Percentiles rank a stretch among this genome's conserved stretches.
Evolutionary conservation across 2,329 filamentous ascomycete genomes (phyloP).

Genomic region (Penicillium sclerotigenum): DNA sequence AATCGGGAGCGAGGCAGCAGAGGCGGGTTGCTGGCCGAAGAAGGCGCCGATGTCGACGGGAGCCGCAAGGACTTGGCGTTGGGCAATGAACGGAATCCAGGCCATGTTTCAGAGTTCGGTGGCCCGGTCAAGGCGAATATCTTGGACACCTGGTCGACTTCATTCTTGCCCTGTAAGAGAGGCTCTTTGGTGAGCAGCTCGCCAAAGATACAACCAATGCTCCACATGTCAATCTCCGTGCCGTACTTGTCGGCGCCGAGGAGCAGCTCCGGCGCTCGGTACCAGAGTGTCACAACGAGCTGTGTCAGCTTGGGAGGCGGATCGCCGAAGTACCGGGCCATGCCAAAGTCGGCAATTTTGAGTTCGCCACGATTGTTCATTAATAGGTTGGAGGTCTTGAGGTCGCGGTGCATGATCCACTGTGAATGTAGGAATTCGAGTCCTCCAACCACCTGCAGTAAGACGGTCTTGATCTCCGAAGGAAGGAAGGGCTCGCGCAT

Average conservation of each 20-base stretch:
- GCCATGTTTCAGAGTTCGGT: slow-evolving; percentile 79
- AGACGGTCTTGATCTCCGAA: slow-evolving; percentile 86
- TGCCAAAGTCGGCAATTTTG: slow-evolving; percentile 96
- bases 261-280: slow-evolving; percentile 85
- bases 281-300: slow-evolving; percentile 96
- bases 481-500: slow-evolving; percentile 92
- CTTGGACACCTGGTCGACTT: slow-evolving; percentile 82
- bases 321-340: slow-evolving; percentile 85
- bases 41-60: slow-evolving; percentile 45
- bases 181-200: slow-evolving; percentile 83
- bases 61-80: slow-evolving; percentile 79
- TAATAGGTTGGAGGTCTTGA: slow-evolving; percentile 90
- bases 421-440: slow-evolving; percentile 81
- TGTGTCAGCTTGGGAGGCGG: slow-evolving; percentile 78
- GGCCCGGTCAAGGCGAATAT: slow-evolving; percentile 89
- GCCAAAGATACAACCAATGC: slow-evolving; percentile 90
- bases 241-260: slow-evolving; percentile 76
- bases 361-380: slow-evolving; percentile 93
- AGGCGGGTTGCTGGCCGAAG: slow-evolving; percentile 38
- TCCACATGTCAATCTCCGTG: slow-evolving; percentile 87
- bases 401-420: slow-evolving; percentile 89
- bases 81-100: slow-evolving; percentile 78
- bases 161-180: slow-evolving; percentile 81
- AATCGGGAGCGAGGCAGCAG: slow-evolving; percentile 70
- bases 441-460: slow-evolving; percentile 76